These are phyloP conservation scores for Nicotiana rustica DNA, from an alignment of 305 asterid genomes.

Conservation along the genomic window DNA sequence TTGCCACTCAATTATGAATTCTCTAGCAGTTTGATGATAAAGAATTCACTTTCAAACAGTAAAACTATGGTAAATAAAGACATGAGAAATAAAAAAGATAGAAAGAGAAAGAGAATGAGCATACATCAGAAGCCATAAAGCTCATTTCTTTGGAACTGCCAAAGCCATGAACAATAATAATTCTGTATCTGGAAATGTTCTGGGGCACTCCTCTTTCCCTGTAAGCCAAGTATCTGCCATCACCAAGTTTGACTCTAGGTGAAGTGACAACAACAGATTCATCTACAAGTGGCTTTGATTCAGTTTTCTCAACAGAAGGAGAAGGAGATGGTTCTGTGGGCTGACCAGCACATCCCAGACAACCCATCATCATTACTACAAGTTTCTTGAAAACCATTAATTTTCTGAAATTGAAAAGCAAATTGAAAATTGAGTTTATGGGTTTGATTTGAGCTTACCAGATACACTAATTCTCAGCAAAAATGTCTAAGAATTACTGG, in stretches of 20 bases:
- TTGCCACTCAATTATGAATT: constrained; percentile 5
- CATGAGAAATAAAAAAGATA: neutral
- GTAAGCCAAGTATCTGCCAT: constrained; percentile 89
- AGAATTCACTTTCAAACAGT: neutral
- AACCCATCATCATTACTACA: constrained; percentile 71
- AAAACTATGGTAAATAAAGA: neutral
- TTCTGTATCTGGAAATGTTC: constrained; percentile 59
- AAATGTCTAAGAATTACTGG: neutral
- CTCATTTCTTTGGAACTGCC: constrained; percentile 90
- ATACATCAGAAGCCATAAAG: constrained; percentile 81
- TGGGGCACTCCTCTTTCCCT: constrained; percentile 87
- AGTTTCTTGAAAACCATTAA: constrained; percentile 71
- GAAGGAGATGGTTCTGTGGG: constrained; percentile 57
- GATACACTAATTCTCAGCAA: neutral
- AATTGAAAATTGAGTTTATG: neutral
- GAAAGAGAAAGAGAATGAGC: neutral
- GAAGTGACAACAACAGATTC: constrained; percentile 36
- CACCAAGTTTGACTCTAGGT: constrained; percentile 67
- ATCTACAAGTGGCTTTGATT: constrained; percentile 35
- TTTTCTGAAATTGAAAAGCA: constrained; percentile 41
- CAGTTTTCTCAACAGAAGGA: constrained; percentile 46
- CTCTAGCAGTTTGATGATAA: neutral
- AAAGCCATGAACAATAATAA: constrained; percentile 88
- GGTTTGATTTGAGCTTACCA: constrained; percentile 24
- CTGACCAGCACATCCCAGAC: constrained; percentile 71